Evolutionary conservation across 495 filamentous ascomycete species (phyloP).

Genomic region (Parmelia sp.): DNA sequence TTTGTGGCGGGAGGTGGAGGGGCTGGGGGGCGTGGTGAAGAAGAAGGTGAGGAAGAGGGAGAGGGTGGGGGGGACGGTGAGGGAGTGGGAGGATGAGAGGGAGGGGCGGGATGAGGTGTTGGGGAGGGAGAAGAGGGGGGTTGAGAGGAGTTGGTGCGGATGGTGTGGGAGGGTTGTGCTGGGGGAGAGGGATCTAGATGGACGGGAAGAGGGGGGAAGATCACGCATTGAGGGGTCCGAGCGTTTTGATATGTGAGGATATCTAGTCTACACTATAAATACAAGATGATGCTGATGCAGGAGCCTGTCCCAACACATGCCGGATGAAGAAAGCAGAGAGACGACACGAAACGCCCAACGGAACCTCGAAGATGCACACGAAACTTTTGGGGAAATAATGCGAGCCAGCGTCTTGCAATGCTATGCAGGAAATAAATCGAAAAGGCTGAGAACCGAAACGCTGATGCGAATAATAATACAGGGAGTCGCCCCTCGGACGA

Average conservation of each 20-base stretch:
- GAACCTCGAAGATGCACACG: not conserved
- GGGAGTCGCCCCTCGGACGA: not conserved
- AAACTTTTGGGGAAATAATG: conserved; percentile 2
- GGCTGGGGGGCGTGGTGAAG: conserved; percentile 78
- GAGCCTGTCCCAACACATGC: not conserved
- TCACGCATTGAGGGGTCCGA: not conserved
- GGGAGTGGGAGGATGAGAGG: conserved; percentile 74
- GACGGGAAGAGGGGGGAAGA: not conserved
- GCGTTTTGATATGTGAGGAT: not conserved
- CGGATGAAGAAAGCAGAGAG: not conserved
- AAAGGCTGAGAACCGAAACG: not conserved
- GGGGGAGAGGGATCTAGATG: conserved; percentile 19
- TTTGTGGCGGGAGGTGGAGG: conserved; percentile 76
- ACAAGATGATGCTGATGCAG: not conserved
- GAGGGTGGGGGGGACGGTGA: conserved; percentile 71
- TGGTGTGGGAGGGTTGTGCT: conserved; percentile 24
- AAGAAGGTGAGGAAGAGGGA: conserved; percentile 59
- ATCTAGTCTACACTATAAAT: not conserved
- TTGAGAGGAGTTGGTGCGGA: conserved; percentile 43
- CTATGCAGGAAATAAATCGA: not conserved
- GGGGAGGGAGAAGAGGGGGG: conserved; percentile 51
- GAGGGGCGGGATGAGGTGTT: conserved; percentile 52
- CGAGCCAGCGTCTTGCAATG: conserved; percentile 18
- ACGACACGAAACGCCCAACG: not conserved
- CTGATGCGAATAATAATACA: not conserved